Evolutionary conservation across 352 stramenopile species (phyloP), one percentile per base, ranked within the genome.

Genomic region (Thraustochytrium striatum): DNA sequence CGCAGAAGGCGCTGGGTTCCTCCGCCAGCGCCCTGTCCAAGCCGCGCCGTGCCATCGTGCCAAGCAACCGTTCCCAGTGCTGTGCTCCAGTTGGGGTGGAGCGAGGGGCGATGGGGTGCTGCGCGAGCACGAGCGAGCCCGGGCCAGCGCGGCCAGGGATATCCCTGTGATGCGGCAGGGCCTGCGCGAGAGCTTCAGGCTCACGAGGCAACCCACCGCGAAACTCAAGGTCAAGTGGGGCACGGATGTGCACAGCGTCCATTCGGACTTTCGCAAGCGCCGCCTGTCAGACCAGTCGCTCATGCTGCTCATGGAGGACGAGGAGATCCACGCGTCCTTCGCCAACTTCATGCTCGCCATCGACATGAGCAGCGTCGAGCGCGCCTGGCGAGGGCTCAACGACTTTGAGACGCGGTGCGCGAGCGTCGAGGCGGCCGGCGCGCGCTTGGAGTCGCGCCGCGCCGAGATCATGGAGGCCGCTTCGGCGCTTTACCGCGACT

Each of bases 231-330:
- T 30, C 0, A 50, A 58, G 7, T 75, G 65, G 65, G 65, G 39
- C 25, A n/a, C 9, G 25, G 65, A 75, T n/a, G 65, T 43, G 44
- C 41, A 38, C 65, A 43, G 21, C 11, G 65, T 75, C 21, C 30
- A 38, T 3, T 75, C 65, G 30, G 41, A 30, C n/a, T 9, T 61
- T 5, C 44, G 65, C n/a, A 32, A 25, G 13, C 13, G 65, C 30
- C 44, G 65, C 28, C 39, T 75, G 1, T 75, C 65, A 0, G 65
- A 75, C n/a, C 65, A 75, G 52, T 75, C 39, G 3, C 50, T 75
- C 5, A 7, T 13, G 13, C 25, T 30, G 19, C 41, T 75, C 11
- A 72, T 75, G 65, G 32, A 61, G 8, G 65, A 75, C 8, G 39
- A n/a, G 16, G 39, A 8, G 0, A 75, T 75, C 25, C 35, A 32